Conservation (phyloP, 2,329 filamentous ascomycete genomes). For the Cladosporium sp. region DNA sequence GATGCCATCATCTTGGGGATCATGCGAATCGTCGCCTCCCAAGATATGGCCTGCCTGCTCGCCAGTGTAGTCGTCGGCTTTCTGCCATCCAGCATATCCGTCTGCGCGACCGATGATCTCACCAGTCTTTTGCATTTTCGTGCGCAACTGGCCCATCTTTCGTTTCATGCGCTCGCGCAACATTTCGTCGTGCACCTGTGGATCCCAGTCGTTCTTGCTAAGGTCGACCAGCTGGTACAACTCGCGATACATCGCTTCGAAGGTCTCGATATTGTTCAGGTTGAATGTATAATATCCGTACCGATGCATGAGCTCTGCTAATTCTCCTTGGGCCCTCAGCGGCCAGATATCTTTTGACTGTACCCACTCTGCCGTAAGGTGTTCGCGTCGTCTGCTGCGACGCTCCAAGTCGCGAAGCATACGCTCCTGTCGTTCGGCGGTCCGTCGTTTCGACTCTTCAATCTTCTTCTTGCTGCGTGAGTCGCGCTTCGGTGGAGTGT, state of each 20-base stretch:
- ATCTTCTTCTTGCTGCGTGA: constrained; percentile 41
- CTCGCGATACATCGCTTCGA: constrained; percentile 38
- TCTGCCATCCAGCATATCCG: constrained; percentile 36
- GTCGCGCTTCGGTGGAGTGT: constrained; percentile 34
- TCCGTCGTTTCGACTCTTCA: constrained; percentile 38
- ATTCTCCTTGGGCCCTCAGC: constrained; percentile 35
- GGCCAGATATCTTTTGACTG: constrained; percentile 41
- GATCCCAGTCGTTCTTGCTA: constrained; percentile 37
- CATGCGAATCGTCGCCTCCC: constrained; percentile 9
- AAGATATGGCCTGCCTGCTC: constrained; percentile 31
- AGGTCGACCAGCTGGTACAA: constrained; percentile 39
- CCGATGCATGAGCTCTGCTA: constrained; percentile 40
- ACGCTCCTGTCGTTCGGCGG: constrained; percentile 39
- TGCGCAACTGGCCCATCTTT: constrained; percentile 40
- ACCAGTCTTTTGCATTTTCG: constrained; percentile 42
- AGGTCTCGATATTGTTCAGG: constrained; percentile 34
- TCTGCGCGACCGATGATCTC: constrained; percentile 37
- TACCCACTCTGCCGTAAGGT: constrained; percentile 41
- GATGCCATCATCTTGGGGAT: constrained; percentile 1
- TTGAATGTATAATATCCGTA: constrained; percentile 37
- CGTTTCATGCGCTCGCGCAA: constrained; percentile 40
- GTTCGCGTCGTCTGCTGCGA: constrained; percentile 38
- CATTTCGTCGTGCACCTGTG: constrained; percentile 37
- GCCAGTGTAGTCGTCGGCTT: constrained; percentile 36
- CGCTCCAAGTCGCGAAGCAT: constrained; percentile 40